Conservation (phyloP, 352 stramenopile genomes). For the Pythium periplocum region DNA sequence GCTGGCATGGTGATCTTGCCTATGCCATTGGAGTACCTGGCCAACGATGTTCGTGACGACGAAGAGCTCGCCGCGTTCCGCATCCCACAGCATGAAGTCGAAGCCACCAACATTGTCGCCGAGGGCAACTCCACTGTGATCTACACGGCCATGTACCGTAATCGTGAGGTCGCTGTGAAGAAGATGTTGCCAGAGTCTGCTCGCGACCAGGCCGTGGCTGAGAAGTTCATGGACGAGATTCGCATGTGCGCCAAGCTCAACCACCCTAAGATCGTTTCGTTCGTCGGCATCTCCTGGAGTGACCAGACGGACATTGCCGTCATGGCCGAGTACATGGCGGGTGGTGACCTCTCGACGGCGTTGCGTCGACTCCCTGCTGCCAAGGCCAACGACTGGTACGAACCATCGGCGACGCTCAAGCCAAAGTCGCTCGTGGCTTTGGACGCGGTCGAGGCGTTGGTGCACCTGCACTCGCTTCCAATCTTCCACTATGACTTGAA, state of each 20-base stretch:
- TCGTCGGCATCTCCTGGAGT: conserved; percentile 30
- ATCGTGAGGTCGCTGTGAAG: conserved; percentile 16
- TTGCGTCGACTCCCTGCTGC: not conserved
- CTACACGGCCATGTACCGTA: conserved; percentile 3
- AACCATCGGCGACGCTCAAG: not conserved
- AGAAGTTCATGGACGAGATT: conserved; percentile 36
- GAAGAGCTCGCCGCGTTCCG: conserved; percentile 8
- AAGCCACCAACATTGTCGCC: conserved; percentile 6
- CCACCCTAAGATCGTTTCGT: conserved; percentile 30
- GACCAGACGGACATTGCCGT: conserved; percentile 23
- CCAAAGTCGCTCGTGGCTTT: conserved; percentile 14
- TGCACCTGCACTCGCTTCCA: conserved; percentile 25
- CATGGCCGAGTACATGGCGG: conserved; percentile 28
- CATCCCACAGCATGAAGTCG: conserved; percentile 6
- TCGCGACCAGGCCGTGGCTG: conserved; percentile 13
- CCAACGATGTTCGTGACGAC: conserved; percentile 23
- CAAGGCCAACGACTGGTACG: not conserved
- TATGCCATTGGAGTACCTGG: conserved; percentile 9
- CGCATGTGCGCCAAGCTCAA: conserved; percentile 23
- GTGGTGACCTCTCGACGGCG: conserved; percentile 17
- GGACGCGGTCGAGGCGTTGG: conserved; percentile 16
- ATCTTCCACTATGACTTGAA: conserved; percentile 27
- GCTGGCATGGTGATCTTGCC: too few relatives aligned
- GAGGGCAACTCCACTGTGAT: conserved; percentile 18
- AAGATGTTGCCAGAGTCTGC: conserved; percentile 14